Evolutionary conservation across 306 rosid species (phyloP).

Genomic region (Prunus mira): DNA sequence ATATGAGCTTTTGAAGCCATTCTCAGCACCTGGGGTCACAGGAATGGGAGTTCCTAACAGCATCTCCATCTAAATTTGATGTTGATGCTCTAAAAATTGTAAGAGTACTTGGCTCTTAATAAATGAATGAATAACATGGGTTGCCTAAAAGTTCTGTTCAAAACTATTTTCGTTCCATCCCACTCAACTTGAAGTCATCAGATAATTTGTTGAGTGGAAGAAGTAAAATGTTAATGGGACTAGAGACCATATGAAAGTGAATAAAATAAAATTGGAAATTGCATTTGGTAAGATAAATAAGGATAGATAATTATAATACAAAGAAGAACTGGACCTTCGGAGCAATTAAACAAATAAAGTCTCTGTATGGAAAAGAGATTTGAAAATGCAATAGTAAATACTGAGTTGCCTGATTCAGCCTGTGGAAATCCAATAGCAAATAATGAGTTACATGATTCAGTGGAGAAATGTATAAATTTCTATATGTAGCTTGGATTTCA

Average conservation of each 20-base stretch:
- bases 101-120: neutral
- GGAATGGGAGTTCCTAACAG: slow-evolving; percentile 40
- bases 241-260: neutral
- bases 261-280: neutral
- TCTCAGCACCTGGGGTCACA: slow-evolving; percentile 29
- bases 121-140: neutral
- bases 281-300: neutral
- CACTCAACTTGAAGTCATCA: neutral
- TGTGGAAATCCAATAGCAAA: neutral
- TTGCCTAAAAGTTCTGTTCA: neutral
- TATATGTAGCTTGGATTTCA: neutral
- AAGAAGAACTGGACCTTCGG: neutral
- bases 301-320: neutral
- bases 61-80: slow-evolving; percentile 19
- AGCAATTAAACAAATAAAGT: neutral
- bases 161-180: neutral
- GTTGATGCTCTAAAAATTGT: neutral
- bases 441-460: neutral
- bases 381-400: neutral
- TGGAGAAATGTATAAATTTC: neutral
- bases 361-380: too few relatives aligned
- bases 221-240: neutral
- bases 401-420: neutral
- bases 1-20: slow-evolving; percentile 42
- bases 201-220: neutral